Percentiles rank a stretch among this genome's conserved stretches.
Conservation (phyloP, 2,329 filamentous ascomycete species). For the Nothopassalora personata region DNA sequence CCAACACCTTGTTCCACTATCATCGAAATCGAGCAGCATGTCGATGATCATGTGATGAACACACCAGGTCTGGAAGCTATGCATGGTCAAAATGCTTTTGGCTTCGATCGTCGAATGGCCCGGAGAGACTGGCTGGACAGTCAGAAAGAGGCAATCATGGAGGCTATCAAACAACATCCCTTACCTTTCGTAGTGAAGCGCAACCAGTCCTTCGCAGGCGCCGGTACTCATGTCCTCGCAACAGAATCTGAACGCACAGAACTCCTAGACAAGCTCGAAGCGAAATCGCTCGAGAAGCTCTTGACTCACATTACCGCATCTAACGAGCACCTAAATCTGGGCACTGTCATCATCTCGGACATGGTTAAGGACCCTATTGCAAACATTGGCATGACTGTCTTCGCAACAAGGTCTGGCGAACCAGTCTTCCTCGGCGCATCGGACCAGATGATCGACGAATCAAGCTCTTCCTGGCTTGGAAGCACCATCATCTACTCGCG, state of each 20-base stretch:
- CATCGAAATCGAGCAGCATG: slow-evolving; percentile 5
- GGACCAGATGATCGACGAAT: slow-evolving; percentile 8
- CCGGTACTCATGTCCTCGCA: slow-evolving; percentile 3
- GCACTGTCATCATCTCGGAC: slow-evolving; percentile 2
- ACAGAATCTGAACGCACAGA: slow-evolving; percentile 1
- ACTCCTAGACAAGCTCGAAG: not conserved
- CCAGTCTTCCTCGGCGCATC: slow-evolving; percentile 5
- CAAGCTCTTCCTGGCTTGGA: slow-evolving; percentile 3
- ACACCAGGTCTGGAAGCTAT: slow-evolving; percentile 3
- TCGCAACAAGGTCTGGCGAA: slow-evolving; percentile 1
- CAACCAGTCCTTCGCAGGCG: slow-evolving; percentile 5
- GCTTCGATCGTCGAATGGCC: not conserved
- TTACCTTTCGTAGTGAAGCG: slow-evolving; percentile 8
- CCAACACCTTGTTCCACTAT: slow-evolving; percentile 1
- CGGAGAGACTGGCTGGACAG: slow-evolving; percentile 4
- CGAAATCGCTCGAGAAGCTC: not conserved
- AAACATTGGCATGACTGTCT: slow-evolving; percentile 5
- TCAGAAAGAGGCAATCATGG: not conserved
- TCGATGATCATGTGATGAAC: slow-evolving; percentile 1
- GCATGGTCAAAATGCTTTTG: not conserved
- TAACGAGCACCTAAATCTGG: slow-evolving; percentile 9
- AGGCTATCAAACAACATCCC: not conserved
- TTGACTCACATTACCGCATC: not conserved
- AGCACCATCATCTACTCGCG: slow-evolving; percentile 5
- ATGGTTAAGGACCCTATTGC: slow-evolving; percentile 4